A percentile compares a stretch with the other conserved stretches of the same genome.
These are phyloP conservation scores for Discostella stelligeroides DNA, from an alignment of 108 stramenopile genomes.

Conservation along the genomic window DNA sequence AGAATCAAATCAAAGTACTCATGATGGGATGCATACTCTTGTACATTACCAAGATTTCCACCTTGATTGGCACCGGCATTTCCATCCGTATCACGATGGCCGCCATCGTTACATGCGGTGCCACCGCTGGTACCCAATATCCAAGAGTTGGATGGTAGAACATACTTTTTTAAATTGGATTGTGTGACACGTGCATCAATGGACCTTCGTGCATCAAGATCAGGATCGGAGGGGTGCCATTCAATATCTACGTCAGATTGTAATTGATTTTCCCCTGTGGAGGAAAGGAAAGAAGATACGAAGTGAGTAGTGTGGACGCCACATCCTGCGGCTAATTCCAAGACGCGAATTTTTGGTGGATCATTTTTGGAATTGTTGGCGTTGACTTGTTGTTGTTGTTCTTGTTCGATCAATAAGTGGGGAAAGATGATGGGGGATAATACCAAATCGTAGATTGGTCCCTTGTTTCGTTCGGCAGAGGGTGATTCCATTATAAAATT, in stretches of 20 bases:
- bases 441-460: conserved; percentile 70
- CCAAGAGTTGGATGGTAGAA: conserved; percentile 17
- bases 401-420: conserved; percentile 15
- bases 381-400: neutral
- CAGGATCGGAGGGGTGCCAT: conserved; percentile 48
- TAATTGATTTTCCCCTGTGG: no score
- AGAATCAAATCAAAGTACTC: conserved; percentile 61
- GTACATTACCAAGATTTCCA: neutral
- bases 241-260: conserved; percentile 1
- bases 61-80: conserved; percentile 15
- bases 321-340: conserved; percentile 76
- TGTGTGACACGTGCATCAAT: conserved; percentile 35
- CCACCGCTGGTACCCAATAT: conserved; percentile 24
- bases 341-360: conserved; percentile 24
- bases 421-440: conserved; percentile 47
- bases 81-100: conserved; percentile 9
- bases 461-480: conserved; percentile 84
- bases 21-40: neutral
- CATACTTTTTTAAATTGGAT: neutral
- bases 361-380: neutral
- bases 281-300: conserved; percentile 13
- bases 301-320: conserved; percentile 67
- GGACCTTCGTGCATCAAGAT: conserved; percentile 14
- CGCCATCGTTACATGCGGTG: conserved; percentile 19
- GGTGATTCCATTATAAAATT: conserved; percentile 57